A percentile compares a stretch with the other conserved stretches of the same genome.
Evolutionary conservation across 805 yeast genomes (phyloP).

Genomic region (Candida multigemmis): DNA sequence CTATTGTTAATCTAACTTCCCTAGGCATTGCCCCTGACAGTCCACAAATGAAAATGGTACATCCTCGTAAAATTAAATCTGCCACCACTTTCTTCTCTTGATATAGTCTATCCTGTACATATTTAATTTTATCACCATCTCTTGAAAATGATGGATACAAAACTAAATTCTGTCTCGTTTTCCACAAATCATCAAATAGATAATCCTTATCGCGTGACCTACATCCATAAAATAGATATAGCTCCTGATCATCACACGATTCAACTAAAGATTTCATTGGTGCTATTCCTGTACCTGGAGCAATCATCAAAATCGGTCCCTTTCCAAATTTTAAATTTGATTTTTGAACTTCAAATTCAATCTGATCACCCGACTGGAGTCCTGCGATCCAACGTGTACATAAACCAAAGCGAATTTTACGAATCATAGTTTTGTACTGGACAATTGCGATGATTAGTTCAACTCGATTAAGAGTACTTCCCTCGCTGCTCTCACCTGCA

Average conservation of each 20-base stretch:
- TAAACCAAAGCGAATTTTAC: conserved; percentile 69
- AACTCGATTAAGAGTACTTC: no score
- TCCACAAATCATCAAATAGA: conserved; percentile 52
- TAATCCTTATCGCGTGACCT: conserved; percentile 59
- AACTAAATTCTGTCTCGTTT: conserved; percentile 23
- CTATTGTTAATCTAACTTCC: conserved; percentile 74
- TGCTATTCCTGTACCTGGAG: conserved; percentile 96
- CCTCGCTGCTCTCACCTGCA: no score
- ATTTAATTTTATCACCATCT: conserved; percentile 36
- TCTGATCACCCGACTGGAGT: conserved; percentile 36
- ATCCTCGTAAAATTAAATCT: conserved; percentile 45
- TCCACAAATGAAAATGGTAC: conserved; percentile 77
- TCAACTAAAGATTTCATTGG: conserved; percentile 64
- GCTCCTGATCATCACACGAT: conserved; percentile 11
- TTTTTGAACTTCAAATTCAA: conserved; percentile 44
- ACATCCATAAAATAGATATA: conserved; percentile 69
- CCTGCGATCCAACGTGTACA: conserved; percentile 70
- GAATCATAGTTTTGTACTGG: conserved; percentile 73
- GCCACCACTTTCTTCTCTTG: conserved; percentile 39
- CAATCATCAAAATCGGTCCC: conserved; percentile 56
- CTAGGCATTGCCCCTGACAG: conserved; percentile 92
- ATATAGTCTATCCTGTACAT: conserved; percentile 73
- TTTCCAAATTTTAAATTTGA: conserved; percentile 30
- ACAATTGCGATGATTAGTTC: conserved; percentile 81
- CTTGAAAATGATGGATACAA: conserved; percentile 39